phyloP scores from a whole-genome alignment of 768 basidiomycete species.

The Pulveroboletus sp. region DNA sequence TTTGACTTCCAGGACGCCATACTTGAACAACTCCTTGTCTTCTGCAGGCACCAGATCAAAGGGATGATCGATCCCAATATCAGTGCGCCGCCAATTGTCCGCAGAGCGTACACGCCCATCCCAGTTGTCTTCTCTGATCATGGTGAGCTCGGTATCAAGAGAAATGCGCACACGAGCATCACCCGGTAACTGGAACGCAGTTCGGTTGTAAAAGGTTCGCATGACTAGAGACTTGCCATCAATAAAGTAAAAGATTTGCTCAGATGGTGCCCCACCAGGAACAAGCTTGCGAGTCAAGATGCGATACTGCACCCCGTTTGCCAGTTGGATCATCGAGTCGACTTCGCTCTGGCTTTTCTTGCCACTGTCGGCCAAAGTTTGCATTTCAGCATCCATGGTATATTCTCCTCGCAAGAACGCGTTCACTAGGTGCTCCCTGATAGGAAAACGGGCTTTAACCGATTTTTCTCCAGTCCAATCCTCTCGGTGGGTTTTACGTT shows the following conservation, averaged over 20 bases:
- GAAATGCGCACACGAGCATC: slow-evolving; percentile 99
- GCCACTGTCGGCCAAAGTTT: slow-evolving; percentile 77
- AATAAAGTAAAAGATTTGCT: background rate
- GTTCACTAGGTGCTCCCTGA: slow-evolving; percentile 92
- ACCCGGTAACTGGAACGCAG: slow-evolving; percentile 97
- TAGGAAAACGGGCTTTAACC: slow-evolving; percentile 93
- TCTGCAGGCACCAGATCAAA: slow-evolving; percentile 69
- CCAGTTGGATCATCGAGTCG: slow-evolving; percentile 91
- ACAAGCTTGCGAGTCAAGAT: slow-evolving; percentile 73
- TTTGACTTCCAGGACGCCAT: slow-evolving; percentile 97
- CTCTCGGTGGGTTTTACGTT: slow-evolving; percentile 90
- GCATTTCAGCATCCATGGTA: slow-evolving; percentile 91
- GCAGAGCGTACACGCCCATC: slow-evolving; percentile 73
- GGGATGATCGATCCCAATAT: slow-evolving; percentile 89
- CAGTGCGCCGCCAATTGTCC: slow-evolving; percentile 90
- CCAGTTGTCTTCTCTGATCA: slow-evolving; percentile 97
- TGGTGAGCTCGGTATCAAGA: slow-evolving; percentile 91
- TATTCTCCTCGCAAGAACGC: slow-evolving; percentile 86
- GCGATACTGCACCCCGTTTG: slow-evolving; percentile 95
- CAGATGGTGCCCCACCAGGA: slow-evolving; percentile 55
- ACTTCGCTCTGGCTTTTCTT: slow-evolving; percentile 92
- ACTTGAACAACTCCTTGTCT: slow-evolving; percentile 94
- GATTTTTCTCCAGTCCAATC: slow-evolving; percentile 99
- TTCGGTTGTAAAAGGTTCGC: slow-evolving; percentile 97
- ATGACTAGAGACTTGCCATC: slow-evolving; percentile 51